Evolutionary conservation across 768 basidiomycete genomes (phyloP), one percentile per base, ranked within the genome.

Genomic region (Tricholoma matsutake): DNA sequence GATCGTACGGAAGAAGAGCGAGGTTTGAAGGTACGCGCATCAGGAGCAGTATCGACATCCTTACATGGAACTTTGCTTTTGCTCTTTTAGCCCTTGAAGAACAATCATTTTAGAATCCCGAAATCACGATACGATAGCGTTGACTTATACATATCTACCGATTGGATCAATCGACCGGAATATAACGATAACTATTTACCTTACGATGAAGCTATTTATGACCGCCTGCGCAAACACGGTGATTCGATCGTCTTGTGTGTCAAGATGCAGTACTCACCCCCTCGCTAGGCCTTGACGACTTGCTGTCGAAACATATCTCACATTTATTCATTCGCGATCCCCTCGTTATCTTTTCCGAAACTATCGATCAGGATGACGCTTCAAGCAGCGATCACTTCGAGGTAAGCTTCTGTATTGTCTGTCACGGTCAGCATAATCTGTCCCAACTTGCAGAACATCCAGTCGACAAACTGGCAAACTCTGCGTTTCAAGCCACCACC

Each of bases 401-500:
- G 83, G 94, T 93, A 65, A 25, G 75, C 65, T 4, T 18, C 32
- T 57, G 7, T 60, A 1, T 13, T 20, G n/a, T 45, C 18, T 34
- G 10, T 25, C n/a, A 32, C 13, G 31, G n/a, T 62, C 41, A 28
- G 54, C 3, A 39, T 45, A 18, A 64, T 57, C 56, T 62, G 29
- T 28, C 28, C 8, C 3, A 18, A 53, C 45, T 41, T 54, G 5
- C 72, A 96, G 91, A 98, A 98, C 69, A 89, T 99, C 25, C 97
- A 99, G 84, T 98, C 97, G 2, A 99, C 97, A 4, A 99, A 99
- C 69, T 99, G 97, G 97, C 97, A 99, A 76, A 98, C 97, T 0
- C 80, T 99, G 32, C 86, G 97, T 53, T 99, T 99, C 84, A 99
- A 99, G 72, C 97, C 97, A 2, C 97, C 97, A 11, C 96, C 97